phyloP scores from a whole-genome alignment of 192 early-diverging fungal species.

The Coemansia umbellata region DNA sequence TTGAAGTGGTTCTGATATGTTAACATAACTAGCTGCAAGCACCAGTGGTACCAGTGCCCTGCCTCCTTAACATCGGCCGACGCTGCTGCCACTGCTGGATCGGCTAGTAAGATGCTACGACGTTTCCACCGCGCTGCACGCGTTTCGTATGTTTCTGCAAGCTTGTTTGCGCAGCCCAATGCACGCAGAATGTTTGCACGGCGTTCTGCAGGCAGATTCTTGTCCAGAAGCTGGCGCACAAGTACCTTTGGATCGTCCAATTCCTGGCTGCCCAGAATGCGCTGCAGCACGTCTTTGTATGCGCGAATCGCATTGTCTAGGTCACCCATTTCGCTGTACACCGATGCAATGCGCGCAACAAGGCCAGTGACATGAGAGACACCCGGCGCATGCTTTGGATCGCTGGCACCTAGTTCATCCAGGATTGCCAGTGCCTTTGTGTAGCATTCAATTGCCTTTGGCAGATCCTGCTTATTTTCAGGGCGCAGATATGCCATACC shows the following conservation, averaged over 20 bases:
- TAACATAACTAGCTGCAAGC: slow-evolving; percentile 45
- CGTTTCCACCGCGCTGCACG: slow-evolving; percentile 37
- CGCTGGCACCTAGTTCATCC: slow-evolving; percentile 23
- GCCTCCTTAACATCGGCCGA: slow-evolving; percentile 27
- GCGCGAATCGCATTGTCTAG: slow-evolving; percentile 29
- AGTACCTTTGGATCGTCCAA: slow-evolving; percentile 33
- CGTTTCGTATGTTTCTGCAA: slow-evolving; percentile 42
- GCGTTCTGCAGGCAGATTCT: slow-evolving; percentile 2
- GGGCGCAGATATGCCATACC: slow-evolving; percentile 38
- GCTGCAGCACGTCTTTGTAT: slow-evolving; percentile 37
- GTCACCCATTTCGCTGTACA: slow-evolving; percentile 45
- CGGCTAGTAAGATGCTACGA: slow-evolving; percentile 29
- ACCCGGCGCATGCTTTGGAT: slow-evolving; percentile 23
- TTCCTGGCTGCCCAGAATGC: slow-evolving; percentile 34
- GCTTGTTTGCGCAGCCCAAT: slow-evolving; percentile 46
- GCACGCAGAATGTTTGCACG: slow-evolving; percentile 36
- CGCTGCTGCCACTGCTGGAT: slow-evolving; percentile 13
- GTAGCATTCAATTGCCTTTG: slow-evolving; percentile 40
- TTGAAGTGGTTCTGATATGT: slow-evolving; percentile 48
- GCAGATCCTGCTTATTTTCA: slow-evolving; percentile 40
- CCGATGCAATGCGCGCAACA: slow-evolving; percentile 31
- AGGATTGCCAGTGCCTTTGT: slow-evolving; percentile 22
- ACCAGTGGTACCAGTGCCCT: slow-evolving; percentile 52
- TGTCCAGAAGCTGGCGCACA: slow-evolving; percentile 27
- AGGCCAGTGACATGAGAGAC: slow-evolving; percentile 42